phyloP scores from a whole-genome alignment of 2,329 filamentous ascomycete genomes.

The Cytospora piceicola region DNA sequence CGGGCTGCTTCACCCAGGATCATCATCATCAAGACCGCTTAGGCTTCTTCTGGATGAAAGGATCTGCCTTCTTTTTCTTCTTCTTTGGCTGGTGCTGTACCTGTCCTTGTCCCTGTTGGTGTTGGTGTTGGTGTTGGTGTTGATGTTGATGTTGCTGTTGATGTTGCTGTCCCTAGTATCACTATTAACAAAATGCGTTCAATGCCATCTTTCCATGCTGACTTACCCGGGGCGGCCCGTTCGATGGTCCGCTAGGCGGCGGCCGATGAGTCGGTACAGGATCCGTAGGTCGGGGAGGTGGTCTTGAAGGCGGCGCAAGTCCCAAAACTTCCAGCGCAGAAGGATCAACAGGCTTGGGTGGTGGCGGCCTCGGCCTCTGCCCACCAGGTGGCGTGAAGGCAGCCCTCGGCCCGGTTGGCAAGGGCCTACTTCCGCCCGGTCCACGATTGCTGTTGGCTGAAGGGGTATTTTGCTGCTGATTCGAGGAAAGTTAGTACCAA shows the following conservation, averaged over 20 bases:
- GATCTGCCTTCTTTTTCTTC: constrained; percentile 47
- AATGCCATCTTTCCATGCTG: background rate
- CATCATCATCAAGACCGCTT: constrained; percentile 32
- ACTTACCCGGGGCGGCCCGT: constrained; percentile 20
- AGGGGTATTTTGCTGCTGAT: constrained; percentile 8
- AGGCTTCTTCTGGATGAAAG: constrained; percentile 49
- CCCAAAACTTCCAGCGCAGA: constrained; percentile 58
- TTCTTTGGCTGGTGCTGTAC: constrained; percentile 17
- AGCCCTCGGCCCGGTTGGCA: constrained; percentile 28
- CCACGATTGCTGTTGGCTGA: constrained; percentile 1
- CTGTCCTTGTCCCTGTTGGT: background rate
- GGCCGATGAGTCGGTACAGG: constrained; percentile 16
- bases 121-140: background rate
- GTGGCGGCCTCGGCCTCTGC: constrained; percentile 28
- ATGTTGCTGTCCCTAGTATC: background rate
- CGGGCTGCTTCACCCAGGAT: background rate
- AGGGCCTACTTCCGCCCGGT: background rate
- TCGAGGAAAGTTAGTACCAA: constrained; percentile 12
- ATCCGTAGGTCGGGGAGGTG: constrained; percentile 37
- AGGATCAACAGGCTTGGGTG: constrained; percentile 46
- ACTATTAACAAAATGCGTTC: background rate
- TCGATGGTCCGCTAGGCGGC: constrained; percentile 14
- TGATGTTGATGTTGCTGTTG: background rate
- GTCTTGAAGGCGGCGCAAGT: constrained; percentile 50
- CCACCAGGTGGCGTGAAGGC: constrained; percentile 24